phyloP scores from a whole-genome alignment of 2,329 filamentous ascomycete genomes.

The Celoporthe dispersa region DNA sequence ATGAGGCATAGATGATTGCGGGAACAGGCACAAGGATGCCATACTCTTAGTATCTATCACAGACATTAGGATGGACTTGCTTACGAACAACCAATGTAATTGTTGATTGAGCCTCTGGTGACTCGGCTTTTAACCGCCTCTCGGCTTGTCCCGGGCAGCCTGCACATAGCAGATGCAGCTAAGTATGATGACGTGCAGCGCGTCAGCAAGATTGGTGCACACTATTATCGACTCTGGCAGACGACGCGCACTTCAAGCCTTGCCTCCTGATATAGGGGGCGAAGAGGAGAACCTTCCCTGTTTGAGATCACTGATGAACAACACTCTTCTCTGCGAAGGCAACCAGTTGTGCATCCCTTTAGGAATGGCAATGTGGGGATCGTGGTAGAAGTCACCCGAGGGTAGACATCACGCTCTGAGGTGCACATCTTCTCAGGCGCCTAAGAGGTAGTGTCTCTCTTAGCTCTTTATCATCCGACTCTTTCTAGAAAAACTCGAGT shows the following conservation, averaged over 20 bases:
- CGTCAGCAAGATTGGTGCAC: not conserved
- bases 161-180: not conserved
- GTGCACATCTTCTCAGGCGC: not conserved
- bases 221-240: too few relatives aligned
- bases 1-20: not conserved
- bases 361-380: too few relatives aligned
- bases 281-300: too few relatives aligned
- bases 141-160: not conserved
- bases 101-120: not conserved
- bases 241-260: too few relatives aligned
- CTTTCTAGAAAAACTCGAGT: too few relatives aligned
- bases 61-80: not conserved
- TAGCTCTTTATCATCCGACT: too few relatives aligned
- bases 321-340: not conserved
- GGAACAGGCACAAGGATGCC: not conserved
- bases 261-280: not conserved
- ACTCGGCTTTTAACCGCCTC: not conserved
- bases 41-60: not conserved
- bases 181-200: not conserved
- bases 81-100: not conserved
- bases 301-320: too few relatives aligned
- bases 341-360: not conserved
- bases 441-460: not conserved
- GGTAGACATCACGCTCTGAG: too few relatives aligned
- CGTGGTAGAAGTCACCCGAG: too few relatives aligned